Base-by-base conservation (phyloP, 306 rosid species). In the Vicia sativa region DNA sequence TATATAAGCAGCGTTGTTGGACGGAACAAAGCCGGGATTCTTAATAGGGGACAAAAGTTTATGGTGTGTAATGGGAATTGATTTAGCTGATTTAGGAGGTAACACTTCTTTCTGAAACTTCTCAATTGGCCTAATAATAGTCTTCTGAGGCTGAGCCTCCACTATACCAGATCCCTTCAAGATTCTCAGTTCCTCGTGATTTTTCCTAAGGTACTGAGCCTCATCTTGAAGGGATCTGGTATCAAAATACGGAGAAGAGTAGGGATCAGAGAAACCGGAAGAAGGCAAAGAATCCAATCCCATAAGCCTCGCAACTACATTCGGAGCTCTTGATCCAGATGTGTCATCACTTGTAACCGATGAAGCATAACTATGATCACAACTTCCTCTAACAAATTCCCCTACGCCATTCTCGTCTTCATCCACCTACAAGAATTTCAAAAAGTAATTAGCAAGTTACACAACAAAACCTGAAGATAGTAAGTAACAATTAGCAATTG, bases 271-370 rank as follows among this genome's bases (percentile, higher is more conserved):
- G 65, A 78, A 76, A 78, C 72, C 60, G 9, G 97, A 81, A 50
- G 84, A 26, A 21, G 98, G 98, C 80, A 93, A 76, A 38, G 90
- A 82, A 73, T 93, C 95, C 60, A 93, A 82, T 66, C 98, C 98
- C 98, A 93, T 93, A 50, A 93, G 96, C 87, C 85, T 83, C 34
- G 98, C 98, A 37, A 93, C 97, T 26, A 93, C 96, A 39, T 87
- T 65, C 15, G 97, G 97, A 25, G 82, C 88, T 73, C 87, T 85
- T 35, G 71, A 37, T 72, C 95, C 93, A 70, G 31, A 83, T 74
- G 80, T 74, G 14, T 93, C 98, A 56, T 89, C 98, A 69, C 90
- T 95, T n/a, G 96, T 83, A 48, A 90, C 87, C 0, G 96, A 93
- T 15, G 98, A 90, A 80, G 97, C 87, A 81, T 89, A 88, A 71